Percentiles rank a stretch among this genome's conserved stretches.
Evolutionary conservation across 2,329 filamentous ascomycete species (phyloP).

Genomic region (Dendrostoma leiphaemia): DNA sequence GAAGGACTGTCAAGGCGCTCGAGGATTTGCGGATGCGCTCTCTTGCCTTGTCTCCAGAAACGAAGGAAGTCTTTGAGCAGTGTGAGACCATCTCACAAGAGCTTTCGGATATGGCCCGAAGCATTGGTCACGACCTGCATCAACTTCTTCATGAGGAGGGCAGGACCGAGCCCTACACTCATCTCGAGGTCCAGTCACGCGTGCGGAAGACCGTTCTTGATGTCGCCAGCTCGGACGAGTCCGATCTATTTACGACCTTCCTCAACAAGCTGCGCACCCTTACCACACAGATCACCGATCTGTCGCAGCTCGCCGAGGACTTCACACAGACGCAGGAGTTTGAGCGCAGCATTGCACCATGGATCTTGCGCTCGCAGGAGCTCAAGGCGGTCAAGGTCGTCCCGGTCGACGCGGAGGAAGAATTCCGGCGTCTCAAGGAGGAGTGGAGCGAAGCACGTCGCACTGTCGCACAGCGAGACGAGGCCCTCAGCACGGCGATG

Average conservation of each 20-base stretch:
- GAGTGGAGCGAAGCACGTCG: slow-evolving; percentile 76
- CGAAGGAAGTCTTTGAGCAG: slow-evolving; percentile 66
- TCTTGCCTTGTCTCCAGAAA: slow-evolving; percentile 68
- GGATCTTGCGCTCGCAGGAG: slow-evolving; percentile 78
- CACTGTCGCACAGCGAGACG: slow-evolving; percentile 70
- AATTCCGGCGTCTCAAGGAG: slow-evolving; percentile 76
- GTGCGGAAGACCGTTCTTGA: slow-evolving; percentile 56
- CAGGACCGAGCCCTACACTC: slow-evolving; percentile 63
- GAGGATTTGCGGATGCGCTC: slow-evolving; percentile 76
- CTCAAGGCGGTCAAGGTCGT: slow-evolving; percentile 79
- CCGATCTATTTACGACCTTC: slow-evolving; percentile 69
- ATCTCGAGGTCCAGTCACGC: slow-evolving; percentile 63
- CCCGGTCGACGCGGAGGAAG: slow-evolving; percentile 79
- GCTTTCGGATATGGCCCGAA: slow-evolving; percentile 64
- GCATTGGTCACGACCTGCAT: slow-evolving; percentile 66
- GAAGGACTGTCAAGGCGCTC: slow-evolving; percentile 73
- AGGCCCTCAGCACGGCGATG: slow-evolving; percentile 80
- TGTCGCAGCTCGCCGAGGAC: slow-evolving; percentile 68
- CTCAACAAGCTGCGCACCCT: slow-evolving; percentile 64
- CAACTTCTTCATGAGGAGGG: slow-evolving; percentile 69
- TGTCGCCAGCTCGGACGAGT: slow-evolving; percentile 55
- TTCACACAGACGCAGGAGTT: slow-evolving; percentile 76
- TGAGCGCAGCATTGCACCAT: slow-evolving; percentile 72
- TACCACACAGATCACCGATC: slow-evolving; percentile 63
- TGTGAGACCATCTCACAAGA: slow-evolving; percentile 64